phyloP scores from a whole-genome alignment of 768 basidiomycete genomes.

The Macrocybe gigantea region DNA sequence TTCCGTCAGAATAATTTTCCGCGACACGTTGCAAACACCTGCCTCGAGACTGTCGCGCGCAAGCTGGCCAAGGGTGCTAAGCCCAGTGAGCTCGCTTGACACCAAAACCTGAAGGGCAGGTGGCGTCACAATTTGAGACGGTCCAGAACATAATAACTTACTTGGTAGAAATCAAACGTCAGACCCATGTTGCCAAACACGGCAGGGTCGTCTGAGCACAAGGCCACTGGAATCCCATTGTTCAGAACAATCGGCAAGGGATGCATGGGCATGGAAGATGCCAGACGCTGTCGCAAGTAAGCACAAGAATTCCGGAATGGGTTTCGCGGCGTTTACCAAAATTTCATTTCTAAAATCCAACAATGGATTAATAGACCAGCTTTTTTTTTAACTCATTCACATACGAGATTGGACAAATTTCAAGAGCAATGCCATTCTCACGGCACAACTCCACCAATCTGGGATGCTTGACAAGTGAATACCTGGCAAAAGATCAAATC shows the following conservation, averaged over 20 bases:
- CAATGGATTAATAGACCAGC: neutral
- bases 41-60: conserved; percentile 66
- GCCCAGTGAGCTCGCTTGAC: conserved; percentile 59
- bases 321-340: conserved; percentile 34
- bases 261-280: conserved; percentile 77
- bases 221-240: conserved; percentile 64
- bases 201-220: conserved; percentile 73
- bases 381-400: too few relatives aligned
- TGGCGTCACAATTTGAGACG: too few relatives aligned
- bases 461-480: conserved; percentile 74
- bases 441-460: conserved; percentile 63
- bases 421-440: conserved; percentile 57
- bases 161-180: conserved; percentile 77
- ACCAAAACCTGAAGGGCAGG: conserved; percentile 46
- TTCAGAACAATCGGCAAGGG: conserved; percentile 69
- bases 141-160: conserved; percentile 13
- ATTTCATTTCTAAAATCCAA: conserved; percentile 56
- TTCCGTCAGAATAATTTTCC: too few relatives aligned
- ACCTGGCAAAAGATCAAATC: conserved; percentile 31
- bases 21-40: conserved; percentile 1
- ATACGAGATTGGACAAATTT: conserved; percentile 80
- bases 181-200: conserved; percentile 76
- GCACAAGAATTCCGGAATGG: neutral
- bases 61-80: conserved; percentile 55
- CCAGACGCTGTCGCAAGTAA: conserved; percentile 44